Evolutionary conservation across 169 alveolate genomes (phyloP), one percentile per base, ranked within the genome.

Genomic region (Eimeria tenella): DNA sequence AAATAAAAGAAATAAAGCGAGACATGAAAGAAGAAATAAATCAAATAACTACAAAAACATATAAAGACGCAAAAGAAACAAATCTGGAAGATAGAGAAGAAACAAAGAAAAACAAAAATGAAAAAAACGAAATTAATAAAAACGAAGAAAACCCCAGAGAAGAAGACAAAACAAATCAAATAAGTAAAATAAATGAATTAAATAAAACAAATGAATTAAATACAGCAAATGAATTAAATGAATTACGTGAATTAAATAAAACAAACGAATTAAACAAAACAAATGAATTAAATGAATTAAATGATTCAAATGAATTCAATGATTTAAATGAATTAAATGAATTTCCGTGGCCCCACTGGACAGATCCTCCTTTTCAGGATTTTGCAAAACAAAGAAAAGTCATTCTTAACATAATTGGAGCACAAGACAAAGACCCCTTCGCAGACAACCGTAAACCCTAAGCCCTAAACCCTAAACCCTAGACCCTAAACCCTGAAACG

Each of bases 261-360:
- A 17, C 0, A 42, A 17, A 73, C 1, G 83, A 73, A 1, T 42
- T 73, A n/a, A n/a, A n/a, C n/a, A n/a, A n/a, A n/a, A n/a, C n/a
- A 42, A 13, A 42, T 31, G 42, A 31, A 31, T 73, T 49, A 17
- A 13, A 15, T 10, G 42, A 15, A 7, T 79, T 53, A 31, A 31
- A 1, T 31, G 42, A 31, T 0, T 31, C 2, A 31, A 31, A 31
- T 31, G 42, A 31, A 1, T 31, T 31, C 0, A 17, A 73, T 13
- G 83, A 73, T 73, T 42, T 73, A 42, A 13, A 42, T 31, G 42
- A 31, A 31, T 73, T 49, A 17, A 13, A 15, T 10, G 42, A 15
- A 7, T 79, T 53, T 5, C 88, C 68, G 56, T 73, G 83, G 83
- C 83, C 83, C n/a, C 56, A 31, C 83, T 73, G 83, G 83, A 13